These are phyloP conservation scores for Clitocybe nebularis DNA, from an alignment of 1,284 basidiomycete genomes.

Conservation along the genomic window DNA sequence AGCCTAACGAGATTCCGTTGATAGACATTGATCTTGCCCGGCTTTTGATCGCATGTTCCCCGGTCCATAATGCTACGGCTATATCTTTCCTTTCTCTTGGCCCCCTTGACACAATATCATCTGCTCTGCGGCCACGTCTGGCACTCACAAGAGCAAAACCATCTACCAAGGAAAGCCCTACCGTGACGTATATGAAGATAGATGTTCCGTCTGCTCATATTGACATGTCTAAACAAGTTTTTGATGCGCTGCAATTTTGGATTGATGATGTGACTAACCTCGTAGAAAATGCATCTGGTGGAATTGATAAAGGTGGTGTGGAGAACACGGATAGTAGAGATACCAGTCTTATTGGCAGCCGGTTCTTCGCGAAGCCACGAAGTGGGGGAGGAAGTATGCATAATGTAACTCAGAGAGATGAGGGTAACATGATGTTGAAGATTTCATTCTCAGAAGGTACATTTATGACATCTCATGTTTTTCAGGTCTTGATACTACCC, in stretches of 20 bases:
- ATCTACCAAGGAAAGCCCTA: slow-evolving; percentile 8
- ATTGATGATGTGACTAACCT: slow-evolving; percentile 80
- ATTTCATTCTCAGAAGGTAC: slow-evolving; percentile 56
- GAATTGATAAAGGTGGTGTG: slow-evolving; percentile 14
- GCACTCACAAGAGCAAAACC: slow-evolving; percentile 1
- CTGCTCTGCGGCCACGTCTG: slow-evolving; percentile 3
- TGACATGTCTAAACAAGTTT: slow-evolving; percentile 54
- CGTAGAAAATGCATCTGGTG: slow-evolving; percentile 39
- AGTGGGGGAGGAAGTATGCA: slow-evolving; percentile 40
- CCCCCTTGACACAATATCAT: slow-evolving; percentile 22
- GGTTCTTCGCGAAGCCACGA: slow-evolving; percentile 68
- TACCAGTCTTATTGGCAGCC: slow-evolving; percentile 78
- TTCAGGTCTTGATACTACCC: neutral
- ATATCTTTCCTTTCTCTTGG: slow-evolving; percentile 32
- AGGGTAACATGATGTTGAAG: slow-evolving; percentile 47
- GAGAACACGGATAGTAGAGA: slow-evolving; percentile 45
- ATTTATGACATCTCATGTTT: slow-evolving; percentile 6
- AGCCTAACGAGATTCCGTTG: slow-evolving; percentile 24
- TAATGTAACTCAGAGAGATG: slow-evolving; percentile 18
- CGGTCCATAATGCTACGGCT: slow-evolving; percentile 29
- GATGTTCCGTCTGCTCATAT: slow-evolving; percentile 66
- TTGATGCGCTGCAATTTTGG: slow-evolving; percentile 82
- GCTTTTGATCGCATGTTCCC: slow-evolving; percentile 45
- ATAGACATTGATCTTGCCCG: slow-evolving; percentile 39
- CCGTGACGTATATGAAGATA: slow-evolving; percentile 30